Evolutionary conservation across 345 rosid species (phyloP).

Genomic region (Draba incana): DNA sequence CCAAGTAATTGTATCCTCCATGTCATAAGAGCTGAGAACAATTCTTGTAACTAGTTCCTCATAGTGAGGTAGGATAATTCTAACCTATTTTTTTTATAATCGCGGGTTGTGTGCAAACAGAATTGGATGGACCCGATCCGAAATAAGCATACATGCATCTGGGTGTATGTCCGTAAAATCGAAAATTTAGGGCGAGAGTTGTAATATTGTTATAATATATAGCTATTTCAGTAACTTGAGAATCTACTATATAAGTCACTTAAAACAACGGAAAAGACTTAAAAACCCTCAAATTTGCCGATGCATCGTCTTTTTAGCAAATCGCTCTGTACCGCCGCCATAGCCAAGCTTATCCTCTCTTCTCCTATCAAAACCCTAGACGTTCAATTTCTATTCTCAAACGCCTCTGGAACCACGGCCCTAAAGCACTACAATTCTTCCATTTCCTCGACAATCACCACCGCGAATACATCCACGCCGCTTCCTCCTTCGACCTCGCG

Average conservation of each 20-base stretch:
- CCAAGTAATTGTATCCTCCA: too few species aligned
- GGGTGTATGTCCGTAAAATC: background rate
- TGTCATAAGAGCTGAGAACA: too few species aligned
- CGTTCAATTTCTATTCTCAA: conserved; percentile 52
- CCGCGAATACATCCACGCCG: conserved; percentile 53
- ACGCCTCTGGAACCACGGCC: conserved; percentile 85
- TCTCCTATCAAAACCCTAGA: conserved; percentile 44
- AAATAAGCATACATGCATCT: too few species aligned
- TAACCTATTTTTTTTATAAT: too few species aligned
- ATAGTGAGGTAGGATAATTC: too few species aligned
- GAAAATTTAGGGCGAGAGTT: background rate
- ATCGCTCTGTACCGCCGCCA: conserved; percentile 30
- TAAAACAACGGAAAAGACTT: background rate
- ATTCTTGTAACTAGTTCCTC: too few species aligned
- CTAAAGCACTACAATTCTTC: conserved; percentile 82
- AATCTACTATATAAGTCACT: background rate
- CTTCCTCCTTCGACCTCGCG: conserved; percentile 84
- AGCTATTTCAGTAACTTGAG: background rate
- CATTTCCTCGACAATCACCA: conserved; percentile 54
- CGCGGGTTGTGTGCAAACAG: too few species aligned
- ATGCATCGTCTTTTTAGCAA: conserved; percentile 37
- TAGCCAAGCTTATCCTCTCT: conserved; percentile 51
- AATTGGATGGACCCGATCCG: too few species aligned
- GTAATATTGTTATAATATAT: background rate
- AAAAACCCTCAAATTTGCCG: background rate